phyloP scores from a whole-genome alignment of 2,329 filamentous ascomycete species.

The Hypoxylon sp. region DNA sequence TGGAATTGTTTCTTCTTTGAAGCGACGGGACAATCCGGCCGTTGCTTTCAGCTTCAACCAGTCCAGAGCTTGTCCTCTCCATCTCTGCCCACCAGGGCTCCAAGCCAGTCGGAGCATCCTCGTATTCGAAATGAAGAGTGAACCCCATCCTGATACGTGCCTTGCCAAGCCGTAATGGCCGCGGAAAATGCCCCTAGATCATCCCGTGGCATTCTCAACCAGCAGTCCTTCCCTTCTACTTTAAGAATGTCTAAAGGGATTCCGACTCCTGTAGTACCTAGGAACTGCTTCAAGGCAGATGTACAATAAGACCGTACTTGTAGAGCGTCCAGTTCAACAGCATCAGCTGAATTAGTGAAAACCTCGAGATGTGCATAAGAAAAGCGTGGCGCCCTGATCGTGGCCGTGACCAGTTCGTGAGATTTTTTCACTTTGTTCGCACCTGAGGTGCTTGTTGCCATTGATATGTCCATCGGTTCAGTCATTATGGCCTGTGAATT shows the following conservation, averaged over 20 bases:
- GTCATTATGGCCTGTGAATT: slow-evolving; percentile 28
- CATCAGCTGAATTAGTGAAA: slow-evolving; percentile 52
- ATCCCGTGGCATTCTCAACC: slow-evolving; percentile 75
- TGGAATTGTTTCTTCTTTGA: not conserved
- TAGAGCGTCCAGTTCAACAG: slow-evolving; percentile 68
- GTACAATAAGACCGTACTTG: slow-evolving; percentile 75
- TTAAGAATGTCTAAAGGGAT: slow-evolving; percentile 81
- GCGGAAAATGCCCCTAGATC: slow-evolving; percentile 74
- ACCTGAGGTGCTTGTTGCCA: slow-evolving; percentile 49
- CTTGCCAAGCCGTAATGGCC: slow-evolving; percentile 76
- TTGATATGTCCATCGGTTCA: slow-evolving; percentile 48
- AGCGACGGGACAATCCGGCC: slow-evolving; percentile 10
- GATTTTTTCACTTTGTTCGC: slow-evolving; percentile 55
- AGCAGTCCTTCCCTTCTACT: slow-evolving; percentile 68
- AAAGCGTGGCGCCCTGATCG: slow-evolving; percentile 67
- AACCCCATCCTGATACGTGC: slow-evolving; percentile 60
- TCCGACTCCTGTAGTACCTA: slow-evolving; percentile 77
- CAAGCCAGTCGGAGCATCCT: slow-evolving; percentile 76
- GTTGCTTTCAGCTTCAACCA: slow-evolving; percentile 51
- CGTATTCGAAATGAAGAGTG: slow-evolving; percentile 68
- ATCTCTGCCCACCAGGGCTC: slow-evolving; percentile 68
- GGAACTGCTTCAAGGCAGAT: slow-evolving; percentile 75
- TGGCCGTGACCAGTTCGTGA: slow-evolving; percentile 66
- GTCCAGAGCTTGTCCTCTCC: slow-evolving; percentile 66
- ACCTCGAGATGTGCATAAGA: slow-evolving; percentile 72